A percentile compares a stretch with the other conserved stretches of the same genome.
These are phyloP conservation scores for Daldinia sp. DNA, from an alignment of 2,329 filamentous ascomycete species.

Conservation along the genomic window DNA sequence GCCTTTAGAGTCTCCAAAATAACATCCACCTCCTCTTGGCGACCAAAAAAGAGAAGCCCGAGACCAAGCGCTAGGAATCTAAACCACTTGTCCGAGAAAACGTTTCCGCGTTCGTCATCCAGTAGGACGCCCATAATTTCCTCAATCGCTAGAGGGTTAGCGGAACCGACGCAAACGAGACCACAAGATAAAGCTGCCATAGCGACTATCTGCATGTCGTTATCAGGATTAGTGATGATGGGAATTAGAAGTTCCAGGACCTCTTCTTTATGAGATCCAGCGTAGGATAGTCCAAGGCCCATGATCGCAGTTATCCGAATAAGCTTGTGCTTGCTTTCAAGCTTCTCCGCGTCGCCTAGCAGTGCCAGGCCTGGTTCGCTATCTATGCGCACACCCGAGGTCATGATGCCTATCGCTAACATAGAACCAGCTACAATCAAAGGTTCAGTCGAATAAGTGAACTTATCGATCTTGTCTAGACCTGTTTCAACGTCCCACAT, in stretches of 20 bases:
- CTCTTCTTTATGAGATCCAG: conserved; percentile 91
- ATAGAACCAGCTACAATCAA: conserved; percentile 90
- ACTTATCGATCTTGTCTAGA: conserved; percentile 93
- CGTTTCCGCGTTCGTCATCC: conserved; percentile 90
- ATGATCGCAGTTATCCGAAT: conserved; percentile 90
- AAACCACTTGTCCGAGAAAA: conserved; percentile 98
- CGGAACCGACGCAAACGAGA: conserved; percentile 92
- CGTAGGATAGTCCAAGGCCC: conserved; percentile 94
- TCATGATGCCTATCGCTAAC: conserved; percentile 95
- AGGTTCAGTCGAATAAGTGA: conserved; percentile 85
- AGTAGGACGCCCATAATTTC: conserved; percentile 92
- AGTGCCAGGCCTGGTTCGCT: conserved; percentile 91
- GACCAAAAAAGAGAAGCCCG: conserved; percentile 93
- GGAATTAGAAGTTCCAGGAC: conserved; percentile 87
- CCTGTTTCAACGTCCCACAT: conserved; percentile 95
- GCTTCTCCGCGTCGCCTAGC: conserved; percentile 81
- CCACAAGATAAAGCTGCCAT: conserved; percentile 95
- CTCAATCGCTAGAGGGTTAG: conserved; percentile 89
- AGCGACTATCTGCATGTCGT: conserved; percentile 95
- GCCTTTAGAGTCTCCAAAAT: conserved; percentile 97
- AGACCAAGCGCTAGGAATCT: conserved; percentile 95
- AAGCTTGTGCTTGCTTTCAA: conserved; percentile 81
- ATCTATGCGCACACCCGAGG: conserved; percentile 89
- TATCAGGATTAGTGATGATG: conserved; percentile 83
- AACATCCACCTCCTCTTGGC: conserved; percentile 98